Percentiles rank a stretch among this genome's conserved stretches.
phyloP scores from a whole-genome alignment of 768 basidiomycete species.

The Trametopsis cervina region DNA sequence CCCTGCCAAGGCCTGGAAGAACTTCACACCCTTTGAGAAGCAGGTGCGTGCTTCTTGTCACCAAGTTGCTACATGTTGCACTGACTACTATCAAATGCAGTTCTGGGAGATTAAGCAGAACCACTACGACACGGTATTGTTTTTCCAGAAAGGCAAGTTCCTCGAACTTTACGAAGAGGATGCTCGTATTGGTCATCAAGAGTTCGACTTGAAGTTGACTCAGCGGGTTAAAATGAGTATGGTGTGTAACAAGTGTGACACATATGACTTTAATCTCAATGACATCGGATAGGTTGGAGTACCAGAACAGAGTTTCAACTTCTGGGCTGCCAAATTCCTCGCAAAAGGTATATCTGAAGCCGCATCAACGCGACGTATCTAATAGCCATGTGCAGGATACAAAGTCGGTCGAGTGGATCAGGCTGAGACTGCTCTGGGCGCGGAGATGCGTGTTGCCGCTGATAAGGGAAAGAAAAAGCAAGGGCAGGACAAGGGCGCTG shows the following conservation, averaged over 20 bases:
- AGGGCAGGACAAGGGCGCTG: conserved; percentile 49
- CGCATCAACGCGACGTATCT: neutral
- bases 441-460: conserved; percentile 88
- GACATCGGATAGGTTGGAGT: conserved; percentile 68
- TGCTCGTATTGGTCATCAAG: conserved; percentile 85
- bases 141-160: conserved; percentile 99
- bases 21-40: conserved; percentile 93
- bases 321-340: conserved; percentile 87
- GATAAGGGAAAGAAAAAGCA: conserved; percentile 39
- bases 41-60: conserved; percentile 36
- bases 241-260: conserved; percentile 38
- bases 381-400: conserved; percentile 44
- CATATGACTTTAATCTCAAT: neutral
- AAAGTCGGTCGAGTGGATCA: conserved; percentile 98
- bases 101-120: conserved; percentile 86
- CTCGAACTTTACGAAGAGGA: conserved; percentile 96
- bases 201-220: conserved; percentile 92
- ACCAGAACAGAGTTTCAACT: conserved; percentile 89
- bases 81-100: conserved; percentile 11
- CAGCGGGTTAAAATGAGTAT: conserved; percentile 98
- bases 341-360: conserved; percentile 48
- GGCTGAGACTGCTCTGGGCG: conserved; percentile 92
- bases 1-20: conserved; percentile 67
- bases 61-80: neutral
- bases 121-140: conserved; percentile 93